A percentile compares a stretch with the other conserved stretches of the same genome.
These are phyloP conservation scores for Pseudogymnoascus sp. DNA, from an alignment of 2,329 filamentous ascomycete genomes.

Conservation along the genomic window DNA sequence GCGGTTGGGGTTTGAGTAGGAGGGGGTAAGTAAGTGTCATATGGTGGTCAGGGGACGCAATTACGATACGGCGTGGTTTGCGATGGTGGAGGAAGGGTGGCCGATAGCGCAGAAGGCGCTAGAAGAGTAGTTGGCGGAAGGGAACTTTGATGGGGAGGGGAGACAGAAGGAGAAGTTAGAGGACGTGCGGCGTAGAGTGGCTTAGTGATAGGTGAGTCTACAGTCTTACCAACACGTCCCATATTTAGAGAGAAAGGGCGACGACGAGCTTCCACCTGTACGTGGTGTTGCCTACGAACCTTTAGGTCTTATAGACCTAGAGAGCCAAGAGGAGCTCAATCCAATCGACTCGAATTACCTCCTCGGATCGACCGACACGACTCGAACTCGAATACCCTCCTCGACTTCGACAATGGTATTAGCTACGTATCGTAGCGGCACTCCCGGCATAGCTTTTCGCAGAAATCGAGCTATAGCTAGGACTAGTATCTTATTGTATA, in stretches of 20 bases:
- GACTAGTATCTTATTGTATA: no score
- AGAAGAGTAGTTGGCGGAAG: conserved; percentile 44
- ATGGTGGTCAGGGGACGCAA: conserved; percentile 48
- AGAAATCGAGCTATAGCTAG: no score
- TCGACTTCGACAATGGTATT: no score
- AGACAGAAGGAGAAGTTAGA: conserved; percentile 39
- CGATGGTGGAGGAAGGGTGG: conserved; percentile 53
- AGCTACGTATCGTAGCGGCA: no score
- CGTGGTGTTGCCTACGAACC: no score
- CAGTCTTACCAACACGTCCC: neutral
- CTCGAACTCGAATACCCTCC: no score
- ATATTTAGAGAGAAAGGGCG: neutral
- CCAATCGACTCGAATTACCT: no score
- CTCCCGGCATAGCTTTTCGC: no score
- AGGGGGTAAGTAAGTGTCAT: conserved; percentile 54
- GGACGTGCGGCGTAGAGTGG: conserved; percentile 15
- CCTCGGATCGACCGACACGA: no score
- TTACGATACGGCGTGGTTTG: conserved; percentile 53
- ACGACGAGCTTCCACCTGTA: no score
- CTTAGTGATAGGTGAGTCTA: neutral
- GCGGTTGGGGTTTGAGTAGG: conserved; percentile 48
- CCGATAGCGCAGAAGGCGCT: conserved; percentile 35
- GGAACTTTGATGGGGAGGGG: conserved; percentile 48
- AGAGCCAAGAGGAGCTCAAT: no score
- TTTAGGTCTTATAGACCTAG: no score